Base-by-base conservation (phyloP, 148 eudicot species). In the Camellia granthamiana region DNA sequence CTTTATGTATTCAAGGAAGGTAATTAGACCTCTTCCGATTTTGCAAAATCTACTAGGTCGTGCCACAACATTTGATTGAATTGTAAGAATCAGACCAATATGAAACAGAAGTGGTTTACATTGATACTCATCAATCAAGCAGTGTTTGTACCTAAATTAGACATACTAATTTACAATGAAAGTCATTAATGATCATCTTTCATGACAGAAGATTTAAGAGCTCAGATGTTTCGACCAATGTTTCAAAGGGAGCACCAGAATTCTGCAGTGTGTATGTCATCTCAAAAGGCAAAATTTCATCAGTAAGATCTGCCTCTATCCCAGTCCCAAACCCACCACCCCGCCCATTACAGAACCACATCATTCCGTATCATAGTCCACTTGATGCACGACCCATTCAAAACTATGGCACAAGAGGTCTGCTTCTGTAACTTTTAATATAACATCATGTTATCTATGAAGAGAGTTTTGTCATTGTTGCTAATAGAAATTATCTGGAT, bases 201-300 rank as follows among this genome's bases (percentile, higher is more conserved):
- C 46, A 23, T 14, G 79, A 77, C 87, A 84, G 91, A 74, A 90
- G 84, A 79, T 88, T 90, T 85, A 90, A 86, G 84, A 81, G 90
- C 0, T 61, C 91, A 2, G 96, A 93, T 83, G 82, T 91, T 55
- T 83, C 96, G 7, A 87, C 87, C 71, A 82, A 19, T 65, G 84
- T 92, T 21, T 74, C 82, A 23, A 93, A 84, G 86, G 77, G 72
- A 12, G 91, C 89, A 56, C 95, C 98, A 9, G 97, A 93, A 0
- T 95, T 87, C 77, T 87, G 93, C 85, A 87, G 75, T 10, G 93
- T 94, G 1, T 91, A 91, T 66, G 80, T 89, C 56, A 89, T 95
- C 75, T 78, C 84, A 16, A 95, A 91, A 83, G 90, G 92, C 12
- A 93, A 90, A 78, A 74, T 91, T 42, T 16, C 88, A 77, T 81